Conservation (phyloP, 495 filamentous ascomycete genomes). For the Podospora didyma region DNA sequence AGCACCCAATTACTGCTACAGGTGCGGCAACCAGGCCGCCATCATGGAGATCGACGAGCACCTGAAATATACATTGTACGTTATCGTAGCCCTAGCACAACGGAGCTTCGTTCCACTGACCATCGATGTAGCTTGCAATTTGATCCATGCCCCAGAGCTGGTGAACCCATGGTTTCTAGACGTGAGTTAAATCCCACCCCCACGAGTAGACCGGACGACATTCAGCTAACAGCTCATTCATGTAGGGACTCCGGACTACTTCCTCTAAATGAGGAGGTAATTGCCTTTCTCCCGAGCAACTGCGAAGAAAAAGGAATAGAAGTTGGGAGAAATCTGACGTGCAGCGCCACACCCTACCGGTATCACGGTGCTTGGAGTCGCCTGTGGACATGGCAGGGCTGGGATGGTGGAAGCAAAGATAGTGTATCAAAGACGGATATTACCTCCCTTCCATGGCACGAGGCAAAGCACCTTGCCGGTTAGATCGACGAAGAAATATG, state of each 20-base stretch:
- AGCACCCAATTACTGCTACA: constrained; percentile 97
- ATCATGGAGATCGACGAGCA: constrained; percentile 99
- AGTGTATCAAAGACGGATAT: background rate
- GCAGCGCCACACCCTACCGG: constrained; percentile 1
- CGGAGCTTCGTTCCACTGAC: constrained; percentile 15
- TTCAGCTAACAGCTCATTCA: constrained; percentile 14
- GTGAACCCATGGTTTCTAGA: constrained; percentile 98
- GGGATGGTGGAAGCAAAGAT: background rate
- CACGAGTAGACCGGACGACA: background rate
- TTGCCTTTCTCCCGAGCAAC: background rate
- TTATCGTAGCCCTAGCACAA: constrained; percentile 17
- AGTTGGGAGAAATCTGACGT: background rate
- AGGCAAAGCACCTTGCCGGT: background rate
- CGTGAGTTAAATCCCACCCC: constrained; percentile 45
- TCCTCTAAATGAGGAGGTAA: constrained; percentile 61
- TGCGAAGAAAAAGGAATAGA: background rate
- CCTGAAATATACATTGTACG: constrained; percentile 99
- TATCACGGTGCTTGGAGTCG: background rate
- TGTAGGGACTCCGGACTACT: constrained; percentile 87
- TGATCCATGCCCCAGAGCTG: constrained; percentile 94
- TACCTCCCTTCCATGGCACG: background rate
- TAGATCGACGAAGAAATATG: background rate
- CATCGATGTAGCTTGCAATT: constrained; percentile 79
- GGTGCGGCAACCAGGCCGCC: constrained; percentile 97
- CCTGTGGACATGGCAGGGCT: background rate